A percentile compares a stretch with the other conserved stretches of the same genome.
phyloP scores from a whole-genome alignment of 495 filamentous ascomycete species.

The Penicillium turbatum region DNA sequence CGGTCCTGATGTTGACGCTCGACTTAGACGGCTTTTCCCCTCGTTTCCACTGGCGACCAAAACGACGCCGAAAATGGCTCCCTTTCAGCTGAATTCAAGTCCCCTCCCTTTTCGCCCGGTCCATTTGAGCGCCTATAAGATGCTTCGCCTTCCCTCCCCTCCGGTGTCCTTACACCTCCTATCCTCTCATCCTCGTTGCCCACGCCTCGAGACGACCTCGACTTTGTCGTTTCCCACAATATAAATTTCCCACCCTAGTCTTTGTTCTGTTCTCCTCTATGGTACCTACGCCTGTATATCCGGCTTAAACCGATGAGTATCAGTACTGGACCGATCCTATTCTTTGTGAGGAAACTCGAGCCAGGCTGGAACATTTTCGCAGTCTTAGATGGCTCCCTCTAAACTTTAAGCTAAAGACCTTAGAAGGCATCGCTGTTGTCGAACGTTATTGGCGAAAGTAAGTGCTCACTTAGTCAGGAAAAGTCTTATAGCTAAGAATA shows the following conservation, averaged over 20 bases:
- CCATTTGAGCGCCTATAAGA: constrained; percentile 19
- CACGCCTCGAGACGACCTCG: background rate
- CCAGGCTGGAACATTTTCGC: constrained; percentile 27
- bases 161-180: constrained; percentile 2
- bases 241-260: background rate
- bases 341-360: constrained; percentile 29
- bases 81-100: constrained; percentile 3
- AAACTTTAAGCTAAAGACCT: constrained; percentile 28
- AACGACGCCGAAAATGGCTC: constrained; percentile 15
- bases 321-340: constrained; percentile 33
- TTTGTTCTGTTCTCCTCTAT: constrained; percentile 7
- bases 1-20: constrained; percentile 13
- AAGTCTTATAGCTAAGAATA: background rate
- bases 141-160: constrained; percentile 13
- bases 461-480: no score
- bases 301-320: constrained; percentile 21
- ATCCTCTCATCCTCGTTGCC: constrained; percentile 2
- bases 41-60: constrained; percentile 8
- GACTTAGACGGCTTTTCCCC: constrained; percentile 6
- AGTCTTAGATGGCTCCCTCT: constrained; percentile 28
- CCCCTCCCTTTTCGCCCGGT: constrained; percentile 2
- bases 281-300: constrained; percentile 11
- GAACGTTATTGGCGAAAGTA: constrained; percentile 29
- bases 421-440: constrained; percentile 24
- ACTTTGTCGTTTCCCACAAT: background rate